A percentile compares a stretch with the other conserved stretches of the same genome.
Evolutionary conservation across 2,329 filamentous ascomycete genomes (phyloP).

Genomic region (Neoscytalidium dimidiatum): DNA sequence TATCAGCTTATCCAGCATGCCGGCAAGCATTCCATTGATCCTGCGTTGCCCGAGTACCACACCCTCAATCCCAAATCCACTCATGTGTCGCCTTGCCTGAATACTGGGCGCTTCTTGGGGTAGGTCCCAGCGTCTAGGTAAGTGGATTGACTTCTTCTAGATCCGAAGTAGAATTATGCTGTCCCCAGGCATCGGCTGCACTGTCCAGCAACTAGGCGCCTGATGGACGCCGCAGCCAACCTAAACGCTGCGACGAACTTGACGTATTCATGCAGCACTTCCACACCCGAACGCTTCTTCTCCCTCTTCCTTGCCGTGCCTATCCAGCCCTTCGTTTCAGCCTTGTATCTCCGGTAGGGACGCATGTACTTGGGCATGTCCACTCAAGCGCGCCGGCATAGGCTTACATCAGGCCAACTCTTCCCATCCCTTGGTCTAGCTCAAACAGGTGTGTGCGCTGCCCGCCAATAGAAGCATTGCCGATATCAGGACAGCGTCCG

Average conservation of each 20-base stretch:
- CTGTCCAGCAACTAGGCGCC: not conserved
- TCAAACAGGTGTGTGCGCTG: not conserved
- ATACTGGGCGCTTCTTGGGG: not conserved
- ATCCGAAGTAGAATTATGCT: conserved; percentile 1
- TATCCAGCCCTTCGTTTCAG: conserved; percentile 1
- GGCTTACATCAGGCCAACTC: not conserved
- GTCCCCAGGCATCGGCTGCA: not conserved
- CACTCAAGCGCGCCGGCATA: not conserved
- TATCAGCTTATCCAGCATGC: not conserved
- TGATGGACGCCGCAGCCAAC: not conserved
- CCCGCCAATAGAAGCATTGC: not conserved
- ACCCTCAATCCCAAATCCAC: not conserved
- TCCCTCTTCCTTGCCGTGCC: not conserved
- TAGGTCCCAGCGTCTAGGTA: not conserved
- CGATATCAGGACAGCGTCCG: not conserved
- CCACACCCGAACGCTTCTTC: not conserved
- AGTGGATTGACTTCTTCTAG: not conserved
- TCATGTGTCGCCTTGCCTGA: conserved; percentile 2
- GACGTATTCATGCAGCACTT: not conserved
- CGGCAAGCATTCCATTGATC: not conserved
- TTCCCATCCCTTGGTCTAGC: not conserved
- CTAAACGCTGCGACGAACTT: not conserved
- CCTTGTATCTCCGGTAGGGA: not conserved
- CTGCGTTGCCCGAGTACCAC: not conserved
- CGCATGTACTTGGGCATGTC: not conserved